Evolutionary conservation across 225 moss, liverwort and hornwort genomes (phyloP).

Genomic region (Lunularia cruciata): DNA sequence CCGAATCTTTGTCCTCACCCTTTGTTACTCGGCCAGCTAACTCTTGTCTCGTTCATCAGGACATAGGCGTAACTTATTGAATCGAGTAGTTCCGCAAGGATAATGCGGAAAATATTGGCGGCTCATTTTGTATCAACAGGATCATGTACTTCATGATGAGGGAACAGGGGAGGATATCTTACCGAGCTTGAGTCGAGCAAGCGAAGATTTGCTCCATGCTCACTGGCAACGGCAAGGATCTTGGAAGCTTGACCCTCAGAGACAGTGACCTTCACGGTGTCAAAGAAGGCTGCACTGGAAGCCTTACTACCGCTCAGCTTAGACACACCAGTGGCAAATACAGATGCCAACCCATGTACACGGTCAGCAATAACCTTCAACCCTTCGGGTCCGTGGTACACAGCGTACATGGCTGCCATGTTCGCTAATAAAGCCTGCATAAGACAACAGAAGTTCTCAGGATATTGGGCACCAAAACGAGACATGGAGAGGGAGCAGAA

Average conservation of each 20-base stretch:
- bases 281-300: slow-evolving; percentile 71
- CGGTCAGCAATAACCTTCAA: slow-evolving; percentile 83
- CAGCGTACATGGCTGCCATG: slow-evolving; percentile 98
- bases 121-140: too few species aligned
- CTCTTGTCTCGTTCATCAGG: too few species aligned
- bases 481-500: too few species aligned
- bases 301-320: slow-evolving; percentile 56
- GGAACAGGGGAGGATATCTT: slow-evolving; percentile 5
- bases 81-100: too few species aligned
- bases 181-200: slow-evolving; percentile 65
- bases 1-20: too few species aligned
- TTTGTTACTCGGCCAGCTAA: too few species aligned
- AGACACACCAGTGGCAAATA: slow-evolving; percentile 70
- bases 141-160: background rate
- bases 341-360: slow-evolving; percentile 87
- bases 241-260: slow-evolving; percentile 59
- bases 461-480: background rate
- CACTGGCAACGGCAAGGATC: slow-evolving; percentile 43
- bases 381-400: slow-evolving; percentile 90
- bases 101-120: too few species aligned
- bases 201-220: slow-evolving; percentile 75
- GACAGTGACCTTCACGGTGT: slow-evolving; percentile 78
- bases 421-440: slow-evolving; percentile 89
- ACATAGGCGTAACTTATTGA: too few species aligned
- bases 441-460: background rate